Percentiles rank a stretch among this genome's conserved stretches.
Conservation (phyloP, 2,329 filamentous ascomycete species). For the Hypoxylon sp. region DNA sequence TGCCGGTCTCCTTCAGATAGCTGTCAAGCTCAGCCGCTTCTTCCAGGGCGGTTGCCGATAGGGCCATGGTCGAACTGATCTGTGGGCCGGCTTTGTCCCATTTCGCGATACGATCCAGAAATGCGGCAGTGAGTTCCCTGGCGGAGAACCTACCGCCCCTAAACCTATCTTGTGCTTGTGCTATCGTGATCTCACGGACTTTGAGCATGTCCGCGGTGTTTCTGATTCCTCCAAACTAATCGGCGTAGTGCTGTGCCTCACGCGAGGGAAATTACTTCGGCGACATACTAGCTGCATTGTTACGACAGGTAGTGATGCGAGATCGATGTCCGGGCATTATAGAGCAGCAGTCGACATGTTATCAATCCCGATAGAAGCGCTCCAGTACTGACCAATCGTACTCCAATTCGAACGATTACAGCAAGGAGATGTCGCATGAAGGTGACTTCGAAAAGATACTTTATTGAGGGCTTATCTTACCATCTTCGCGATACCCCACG, state of each 20-base stretch:
- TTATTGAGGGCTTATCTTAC: no score
- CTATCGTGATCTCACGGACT: constrained; percentile 42
- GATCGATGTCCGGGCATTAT: no score
- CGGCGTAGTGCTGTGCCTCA: background rate
- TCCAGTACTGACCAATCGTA: no score
- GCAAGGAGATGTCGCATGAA: no score
- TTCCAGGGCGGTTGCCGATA: constrained; percentile 37
- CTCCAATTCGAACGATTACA: no score
- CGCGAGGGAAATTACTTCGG: background rate
- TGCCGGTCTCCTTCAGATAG: constrained; percentile 27
- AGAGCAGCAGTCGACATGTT: no score
- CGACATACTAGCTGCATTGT: background rate
- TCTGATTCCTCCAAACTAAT: background rate
- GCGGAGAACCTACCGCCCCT: constrained; percentile 32
- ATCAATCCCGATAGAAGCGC: no score
- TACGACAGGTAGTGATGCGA: no score
- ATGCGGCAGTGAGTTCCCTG: constrained; percentile 26
- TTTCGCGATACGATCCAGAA: constrained; percentile 39
- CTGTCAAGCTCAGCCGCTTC: constrained; percentile 40
- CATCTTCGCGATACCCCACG: no score
- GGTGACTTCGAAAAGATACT: no score
- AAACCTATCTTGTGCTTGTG: constrained; percentile 38
- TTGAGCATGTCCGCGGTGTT: constrained; percentile 23
- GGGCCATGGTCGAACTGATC: constrained; percentile 42
- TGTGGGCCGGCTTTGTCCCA: constrained; percentile 42